phyloP scores from a whole-genome alignment of 352 stramenopile genomes.

The Phytophthora tentaculata region DNA sequence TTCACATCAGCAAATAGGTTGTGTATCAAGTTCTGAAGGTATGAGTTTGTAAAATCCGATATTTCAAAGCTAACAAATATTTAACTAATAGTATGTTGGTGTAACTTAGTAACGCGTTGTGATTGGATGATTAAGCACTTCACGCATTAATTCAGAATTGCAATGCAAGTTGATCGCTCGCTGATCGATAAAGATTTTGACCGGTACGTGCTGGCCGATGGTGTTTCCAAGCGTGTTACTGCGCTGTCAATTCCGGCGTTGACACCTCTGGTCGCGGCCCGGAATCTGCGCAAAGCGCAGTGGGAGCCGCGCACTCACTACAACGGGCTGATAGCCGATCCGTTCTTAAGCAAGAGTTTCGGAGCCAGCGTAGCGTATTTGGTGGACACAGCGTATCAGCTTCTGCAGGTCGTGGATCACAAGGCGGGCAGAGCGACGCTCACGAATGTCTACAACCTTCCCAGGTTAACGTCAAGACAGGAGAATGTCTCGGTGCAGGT shows the following conservation, averaged over 20 bases:
- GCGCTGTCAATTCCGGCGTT: conserved; percentile 45
- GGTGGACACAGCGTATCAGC: conserved; percentile 60
- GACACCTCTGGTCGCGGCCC: conserved; percentile 46
- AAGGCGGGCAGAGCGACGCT: conserved; percentile 23
- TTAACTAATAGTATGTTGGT: no score
- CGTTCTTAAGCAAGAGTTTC: conserved; percentile 53
- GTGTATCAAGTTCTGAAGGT: no score
- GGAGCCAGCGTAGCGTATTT: conserved; percentile 64
- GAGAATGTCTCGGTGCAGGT: conserved; percentile 75
- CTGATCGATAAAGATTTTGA: conserved; percentile 85
- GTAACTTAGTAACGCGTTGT: no score
- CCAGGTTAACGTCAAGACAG: conserved; percentile 40
- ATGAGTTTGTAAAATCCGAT: no score
- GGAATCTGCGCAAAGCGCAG: conserved; percentile 70
- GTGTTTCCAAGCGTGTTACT: conserved; percentile 35
- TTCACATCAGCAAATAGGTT: no score
- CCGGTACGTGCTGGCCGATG: conserved; percentile 67
- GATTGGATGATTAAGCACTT: no score
- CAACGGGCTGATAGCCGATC: conserved; percentile 66
- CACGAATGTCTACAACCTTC: conserved; percentile 53
- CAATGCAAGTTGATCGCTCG: conserved; percentile 64
- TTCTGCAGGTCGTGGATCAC: conserved; percentile 61
- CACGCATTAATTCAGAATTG: no score
- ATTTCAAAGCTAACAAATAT: no score
- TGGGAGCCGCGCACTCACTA: conserved; percentile 76